Conservation (phyloP, 345 rosid genomes). For the Orychophragmus violaceus region DNA sequence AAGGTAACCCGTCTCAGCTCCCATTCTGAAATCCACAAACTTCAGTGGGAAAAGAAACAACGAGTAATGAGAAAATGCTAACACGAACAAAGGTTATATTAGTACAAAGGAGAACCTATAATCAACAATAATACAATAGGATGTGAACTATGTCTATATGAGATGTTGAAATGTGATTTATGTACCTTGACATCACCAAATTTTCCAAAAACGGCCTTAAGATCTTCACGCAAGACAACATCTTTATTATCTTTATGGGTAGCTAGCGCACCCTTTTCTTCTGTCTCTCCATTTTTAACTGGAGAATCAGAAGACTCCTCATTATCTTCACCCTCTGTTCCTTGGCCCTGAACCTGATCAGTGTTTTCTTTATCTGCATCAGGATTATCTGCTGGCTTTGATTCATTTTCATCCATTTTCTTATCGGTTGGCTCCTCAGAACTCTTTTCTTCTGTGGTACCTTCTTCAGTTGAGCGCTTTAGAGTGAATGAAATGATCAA, state of each 20-base stretch:
- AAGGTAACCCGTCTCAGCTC: constrained; percentile 68
- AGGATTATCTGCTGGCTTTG: constrained; percentile 34
- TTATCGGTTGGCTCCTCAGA: constrained; percentile 29
- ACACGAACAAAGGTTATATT: background rate
- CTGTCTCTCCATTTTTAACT: constrained; percentile 37
- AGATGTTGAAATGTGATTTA: too few relatives aligned
- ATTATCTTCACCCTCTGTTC: constrained; percentile 32
- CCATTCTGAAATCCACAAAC: constrained; percentile 86
- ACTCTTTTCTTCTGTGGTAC: constrained; percentile 31
- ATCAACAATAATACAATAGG: background rate
- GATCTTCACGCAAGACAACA: constrained; percentile 87
- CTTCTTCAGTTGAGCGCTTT: constrained; percentile 43
- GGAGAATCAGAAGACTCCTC: constrained; percentile 44
- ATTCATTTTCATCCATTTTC: constrained; percentile 23
- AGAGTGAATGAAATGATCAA: constrained; percentile 75
- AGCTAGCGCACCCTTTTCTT: constrained; percentile 40
- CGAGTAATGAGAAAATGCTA: background rate
- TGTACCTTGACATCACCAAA: constrained; percentile 85
- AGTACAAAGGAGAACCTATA: background rate
- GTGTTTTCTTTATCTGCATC: constrained; percentile 30
- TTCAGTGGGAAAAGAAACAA: constrained; percentile 18
- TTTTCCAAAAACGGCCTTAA: constrained; percentile 59
- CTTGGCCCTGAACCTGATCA: constrained; percentile 39
- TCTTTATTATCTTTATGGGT: constrained; percentile 49
- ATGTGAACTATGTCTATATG: too few relatives aligned